Evolutionary conservation across 164 flowering plant species (phyloP), one percentile per base, ranked within the genome.

Genomic region (Berberis vulgaris): DNA sequence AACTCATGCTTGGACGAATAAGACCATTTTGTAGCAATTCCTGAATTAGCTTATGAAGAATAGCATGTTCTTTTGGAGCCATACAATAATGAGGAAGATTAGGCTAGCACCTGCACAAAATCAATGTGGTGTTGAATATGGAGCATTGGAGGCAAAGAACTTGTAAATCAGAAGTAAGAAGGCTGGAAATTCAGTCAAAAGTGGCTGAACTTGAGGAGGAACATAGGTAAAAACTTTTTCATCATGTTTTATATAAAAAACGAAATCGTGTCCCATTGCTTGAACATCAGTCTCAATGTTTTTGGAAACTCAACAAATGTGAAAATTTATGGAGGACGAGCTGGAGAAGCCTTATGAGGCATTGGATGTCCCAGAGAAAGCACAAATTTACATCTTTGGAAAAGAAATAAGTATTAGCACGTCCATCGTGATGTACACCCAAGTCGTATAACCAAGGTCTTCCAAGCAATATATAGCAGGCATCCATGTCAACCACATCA

Each of bases 81-180:
- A 52, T 50, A 0, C 57, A 6, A 13, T 53, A 63, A 43, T 63
- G 57, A 2, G 56, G 65, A 5, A 63, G 41, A 8, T 63, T 63
- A 8, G 57, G 47, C 6, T 42, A 42, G 58, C 57, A 12, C 57
- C 57, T 1, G 11, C 2, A 62, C 45, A 5, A 62, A 42, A 50
- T 52, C 56, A 50, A 52, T 62, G 1, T 49, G 65, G 12, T 50
- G 65, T 4, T 63, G 65, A 12, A 53, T 52, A 6, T 44, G 2
- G 1, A 6, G 0, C 58, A 42, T 53, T 3, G 43, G 57, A 43
- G 47, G 65, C 7, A 62, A n/a, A 2, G 65, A 39, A 43, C 6
- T 47, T 5, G 50, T 5, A 47, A 47, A 47, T 47, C 9, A 47
- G 50, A 5, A 5, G 50, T 5, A 47, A 47, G 50, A 47, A 47